Evolutionary conservation across 1,284 basidiomycete species (phyloP).

Genomic region (Amylostereum areolatum): DNA sequence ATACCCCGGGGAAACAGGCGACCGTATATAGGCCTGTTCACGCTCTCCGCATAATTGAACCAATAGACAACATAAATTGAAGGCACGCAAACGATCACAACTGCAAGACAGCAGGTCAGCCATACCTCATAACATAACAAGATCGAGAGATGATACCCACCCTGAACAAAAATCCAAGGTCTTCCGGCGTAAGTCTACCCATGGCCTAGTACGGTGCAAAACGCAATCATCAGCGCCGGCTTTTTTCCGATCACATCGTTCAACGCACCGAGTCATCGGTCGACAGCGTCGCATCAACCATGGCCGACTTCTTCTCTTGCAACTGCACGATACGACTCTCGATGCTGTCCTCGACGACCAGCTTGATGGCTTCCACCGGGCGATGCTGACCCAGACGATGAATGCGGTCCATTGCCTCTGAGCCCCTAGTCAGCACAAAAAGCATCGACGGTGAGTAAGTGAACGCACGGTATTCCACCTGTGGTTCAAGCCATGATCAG

Average conservation of each 20-base stretch:
- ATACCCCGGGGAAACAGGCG: too few relatives aligned
- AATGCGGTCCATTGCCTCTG: slow-evolving; percentile 97
- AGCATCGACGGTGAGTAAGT: slow-evolving; percentile 1
- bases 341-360: slow-evolving; percentile 95
- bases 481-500: slow-evolving; percentile 8
- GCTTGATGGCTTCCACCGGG: slow-evolving; percentile 89
- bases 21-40: too few relatives aligned
- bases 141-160: slow-evolving; percentile 28
- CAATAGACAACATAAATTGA: too few relatives aligned
- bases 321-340: slow-evolving; percentile 92
- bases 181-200: slow-evolving; percentile 84
- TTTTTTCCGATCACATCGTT: slow-evolving; percentile 1
- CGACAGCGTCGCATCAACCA: slow-evolving; percentile 77
- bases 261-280: slow-evolving; percentile 60
- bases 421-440: slow-evolving; percentile 13
- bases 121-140: too few relatives aligned
- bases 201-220: slow-evolving; percentile 51
- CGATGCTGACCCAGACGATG: slow-evolving; percentile 89
- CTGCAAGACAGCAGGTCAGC: too few relatives aligned
- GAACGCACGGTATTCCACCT: slow-evolving; percentile 67
- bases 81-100: too few relatives aligned
- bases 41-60: too few relatives aligned
- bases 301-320: slow-evolving; percentile 90
- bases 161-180: slow-evolving; percentile 77
- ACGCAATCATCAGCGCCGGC: slow-evolving; percentile 18